Percentiles rank a stretch among this genome's conserved stretches.
Conservation (phyloP, 2,329 filamentous ascomycete species). For the Geosmithia flava region DNA sequence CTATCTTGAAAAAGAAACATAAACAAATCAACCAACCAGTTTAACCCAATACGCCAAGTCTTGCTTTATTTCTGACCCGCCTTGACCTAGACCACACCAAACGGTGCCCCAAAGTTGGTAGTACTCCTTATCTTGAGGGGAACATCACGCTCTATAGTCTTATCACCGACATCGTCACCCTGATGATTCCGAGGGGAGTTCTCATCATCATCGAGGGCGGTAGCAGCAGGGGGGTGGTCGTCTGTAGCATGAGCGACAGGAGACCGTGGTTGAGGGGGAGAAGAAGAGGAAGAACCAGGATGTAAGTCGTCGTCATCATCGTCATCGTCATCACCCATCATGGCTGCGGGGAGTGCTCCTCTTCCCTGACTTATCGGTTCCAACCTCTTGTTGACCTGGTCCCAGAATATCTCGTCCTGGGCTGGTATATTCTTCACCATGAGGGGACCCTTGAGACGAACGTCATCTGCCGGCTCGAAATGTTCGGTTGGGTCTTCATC, state of each 20-base stretch:
- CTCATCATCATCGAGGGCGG: slow-evolving; percentile 1
- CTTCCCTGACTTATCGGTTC: slow-evolving; percentile 33
- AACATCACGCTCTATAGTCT: slow-evolving; percentile 25
- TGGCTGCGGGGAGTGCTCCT: slow-evolving; percentile 32
- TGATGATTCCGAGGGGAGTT: not conserved
- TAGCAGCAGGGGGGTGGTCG: slow-evolving; percentile 5
- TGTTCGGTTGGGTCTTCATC: slow-evolving; percentile 10
- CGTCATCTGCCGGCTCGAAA: slow-evolving; percentile 30
- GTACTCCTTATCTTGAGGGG: slow-evolving; percentile 31
- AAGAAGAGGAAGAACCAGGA: too few relatives aligned
- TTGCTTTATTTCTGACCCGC: not conserved
- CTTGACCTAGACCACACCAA: slow-evolving; percentile 18
- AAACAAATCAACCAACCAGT: not conserved
- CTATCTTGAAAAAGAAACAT: not conserved
- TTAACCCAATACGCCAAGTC: not conserved
- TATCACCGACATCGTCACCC: slow-evolving; percentile 8
- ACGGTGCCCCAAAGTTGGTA: slow-evolving; percentile 34
- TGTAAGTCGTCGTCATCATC: not conserved
- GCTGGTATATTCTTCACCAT: slow-evolving; percentile 43
- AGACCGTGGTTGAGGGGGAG: slow-evolving; percentile 1
- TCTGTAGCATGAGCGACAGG: slow-evolving; percentile 7
- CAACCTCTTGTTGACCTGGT: slow-evolving; percentile 36
- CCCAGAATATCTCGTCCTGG: slow-evolving; percentile 42
- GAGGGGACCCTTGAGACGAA: slow-evolving; percentile 35
- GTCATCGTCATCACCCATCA: slow-evolving; percentile 7